Percentiles rank a stretch among this genome's conserved stretches.
phyloP scores from a whole-genome alignment of 2,329 filamentous ascomycete genomes.

The Cladosporium oxysporum region DNA sequence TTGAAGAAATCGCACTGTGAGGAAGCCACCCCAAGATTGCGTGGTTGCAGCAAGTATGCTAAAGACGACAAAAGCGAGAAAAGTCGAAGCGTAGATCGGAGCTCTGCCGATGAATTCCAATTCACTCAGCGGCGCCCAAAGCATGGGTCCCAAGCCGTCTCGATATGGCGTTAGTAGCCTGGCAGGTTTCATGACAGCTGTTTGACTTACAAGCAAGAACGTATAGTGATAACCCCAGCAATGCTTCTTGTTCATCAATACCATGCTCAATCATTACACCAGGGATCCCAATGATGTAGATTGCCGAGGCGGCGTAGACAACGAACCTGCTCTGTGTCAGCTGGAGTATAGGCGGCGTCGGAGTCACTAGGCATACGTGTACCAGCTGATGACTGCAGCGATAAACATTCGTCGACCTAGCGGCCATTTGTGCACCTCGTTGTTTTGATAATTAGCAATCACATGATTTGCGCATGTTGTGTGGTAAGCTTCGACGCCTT shows the following conservation, averaged over 20 bases:
- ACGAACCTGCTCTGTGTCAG: neutral
- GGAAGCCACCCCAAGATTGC: conserved; percentile 43
- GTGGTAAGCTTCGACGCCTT: no score
- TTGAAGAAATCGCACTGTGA: conserved; percentile 64
- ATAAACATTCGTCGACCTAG: neutral
- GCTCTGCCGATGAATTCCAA: conserved; percentile 22
- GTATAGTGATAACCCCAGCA: neutral
- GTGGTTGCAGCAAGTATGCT: conserved; percentile 54
- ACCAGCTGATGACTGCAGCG: neutral
- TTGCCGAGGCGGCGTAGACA: conserved; percentile 1
- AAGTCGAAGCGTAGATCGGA: conserved; percentile 20
- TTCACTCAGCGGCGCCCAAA: conserved; percentile 22
- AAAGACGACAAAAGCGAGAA: conserved; percentile 21
- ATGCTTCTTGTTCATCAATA: neutral
- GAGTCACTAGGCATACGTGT: neutral
- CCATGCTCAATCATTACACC: neutral
- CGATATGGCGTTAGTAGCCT: neutral
- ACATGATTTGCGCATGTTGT: no score
- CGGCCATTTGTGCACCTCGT: neutral
- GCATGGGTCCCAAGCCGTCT: conserved; percentile 23
- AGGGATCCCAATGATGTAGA: neutral
- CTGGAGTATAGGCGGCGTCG: no score
- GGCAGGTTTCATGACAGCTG: no score
- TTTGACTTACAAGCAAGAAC: neutral
- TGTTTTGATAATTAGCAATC: no score